phyloP scores from a whole-genome alignment of 1,284 basidiomycete species.

The Microbotryum saponariae region DNA sequence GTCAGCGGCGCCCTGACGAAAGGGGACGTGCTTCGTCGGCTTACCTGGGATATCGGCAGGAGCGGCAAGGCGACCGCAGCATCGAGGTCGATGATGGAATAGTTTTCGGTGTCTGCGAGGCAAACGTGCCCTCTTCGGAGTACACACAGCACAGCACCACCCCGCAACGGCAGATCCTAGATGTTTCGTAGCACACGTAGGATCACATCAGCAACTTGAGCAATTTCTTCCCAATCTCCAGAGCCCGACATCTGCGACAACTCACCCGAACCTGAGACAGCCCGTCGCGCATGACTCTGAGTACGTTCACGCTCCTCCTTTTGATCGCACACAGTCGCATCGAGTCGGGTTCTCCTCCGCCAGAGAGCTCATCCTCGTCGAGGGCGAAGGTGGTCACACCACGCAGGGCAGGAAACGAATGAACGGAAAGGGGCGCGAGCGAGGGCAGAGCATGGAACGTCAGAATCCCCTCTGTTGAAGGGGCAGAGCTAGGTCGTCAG shows the following conservation, averaged over 20 bases:
- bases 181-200: background rate
- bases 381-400: constrained; percentile 69
- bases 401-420: constrained; percentile 61
- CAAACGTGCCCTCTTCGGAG: constrained; percentile 62
- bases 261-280: constrained; percentile 55
- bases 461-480: constrained; percentile 55
- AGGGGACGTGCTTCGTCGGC: background rate
- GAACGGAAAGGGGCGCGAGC: constrained; percentile 58
- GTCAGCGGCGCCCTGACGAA: too few species aligned
- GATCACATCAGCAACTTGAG: background rate
- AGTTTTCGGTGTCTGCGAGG: constrained; percentile 61
- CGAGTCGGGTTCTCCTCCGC: constrained; percentile 52
- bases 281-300: constrained; percentile 53
- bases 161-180: constrained; percentile 67
- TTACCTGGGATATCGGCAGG: constrained; percentile 63
- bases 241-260: background rate
- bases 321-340: constrained; percentile 74
- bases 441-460: constrained; percentile 71
- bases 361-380: constrained; percentile 60
- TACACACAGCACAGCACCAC: constrained; percentile 54
- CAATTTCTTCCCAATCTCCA: background rate
- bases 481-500: background rate
- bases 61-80: constrained; percentile 59
- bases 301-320: constrained; percentile 59
- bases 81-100: constrained; percentile 69